These are phyloP conservation scores for Porogramme epimiltina DNA, from an alignment of 1,284 basidiomycete species.

Conservation along the genomic window DNA sequence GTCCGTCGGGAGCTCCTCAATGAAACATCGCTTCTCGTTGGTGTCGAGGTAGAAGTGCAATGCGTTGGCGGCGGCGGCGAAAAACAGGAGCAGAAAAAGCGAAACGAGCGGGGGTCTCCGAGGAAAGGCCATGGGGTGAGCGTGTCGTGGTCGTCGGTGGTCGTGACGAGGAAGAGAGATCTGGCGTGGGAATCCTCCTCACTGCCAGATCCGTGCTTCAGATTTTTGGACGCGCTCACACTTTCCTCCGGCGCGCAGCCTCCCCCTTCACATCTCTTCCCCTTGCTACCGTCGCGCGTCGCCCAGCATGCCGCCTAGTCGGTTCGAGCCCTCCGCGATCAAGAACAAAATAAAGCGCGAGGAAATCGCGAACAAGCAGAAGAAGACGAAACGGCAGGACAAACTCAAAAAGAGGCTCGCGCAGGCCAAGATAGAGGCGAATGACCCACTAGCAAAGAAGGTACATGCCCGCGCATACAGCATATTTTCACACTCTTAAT, in stretches of 20 bases:
- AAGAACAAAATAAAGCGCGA: slow-evolving; percentile 87
- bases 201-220: slow-evolving; percentile 13
- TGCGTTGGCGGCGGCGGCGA: slow-evolving; percentile 51
- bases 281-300: neutral
- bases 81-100: slow-evolving; percentile 41
- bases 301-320: slow-evolving; percentile 49
- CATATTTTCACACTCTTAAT: neutral
- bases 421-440: slow-evolving; percentile 69
- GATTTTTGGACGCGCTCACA: slow-evolving; percentile 16
- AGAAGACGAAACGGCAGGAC: slow-evolving; percentile 78
- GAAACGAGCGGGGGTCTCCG: slow-evolving; percentile 35
- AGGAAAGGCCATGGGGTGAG: slow-evolving; percentile 26
- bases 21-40: slow-evolving; percentile 92
- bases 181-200: slow-evolving; percentile 24
- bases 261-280: neutral
- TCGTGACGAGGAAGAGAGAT: slow-evolving; percentile 24
- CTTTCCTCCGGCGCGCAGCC: neutral
- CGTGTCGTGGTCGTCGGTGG: slow-evolving; percentile 27
- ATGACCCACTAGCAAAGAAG: slow-evolving; percentile 72
- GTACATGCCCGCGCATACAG: slow-evolving; percentile 40
- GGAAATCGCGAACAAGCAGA: slow-evolving; percentile 72
- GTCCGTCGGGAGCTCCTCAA: slow-evolving; percentile 96
- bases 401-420: slow-evolving; percentile 84
- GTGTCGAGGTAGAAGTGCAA: slow-evolving; percentile 93
- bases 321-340: slow-evolving; percentile 68